These are phyloP conservation scores for Sodiomyces alkalinus DNA, from an alignment of 2,329 filamentous ascomycete genomes.

Conservation along the genomic window DNA sequence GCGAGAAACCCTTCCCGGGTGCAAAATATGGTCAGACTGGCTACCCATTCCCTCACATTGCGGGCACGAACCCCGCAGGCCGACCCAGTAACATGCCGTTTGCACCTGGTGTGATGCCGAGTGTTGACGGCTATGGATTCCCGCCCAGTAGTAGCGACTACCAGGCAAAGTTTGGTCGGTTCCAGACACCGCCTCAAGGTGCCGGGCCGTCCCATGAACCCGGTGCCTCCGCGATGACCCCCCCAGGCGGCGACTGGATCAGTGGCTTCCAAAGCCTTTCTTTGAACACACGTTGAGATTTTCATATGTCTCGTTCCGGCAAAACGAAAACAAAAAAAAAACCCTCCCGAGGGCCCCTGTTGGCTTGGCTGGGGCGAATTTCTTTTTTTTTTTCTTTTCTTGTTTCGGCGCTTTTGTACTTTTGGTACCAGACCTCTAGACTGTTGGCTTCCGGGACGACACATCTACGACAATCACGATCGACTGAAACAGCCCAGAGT, in stretches of 20 bases:
- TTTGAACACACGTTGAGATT: constrained; percentile 42
- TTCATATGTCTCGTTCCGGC: no score
- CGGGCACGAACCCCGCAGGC: constrained; percentile 13
- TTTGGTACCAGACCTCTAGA: neutral
- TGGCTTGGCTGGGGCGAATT: neutral
- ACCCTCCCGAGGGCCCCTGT: no score
- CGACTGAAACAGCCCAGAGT: no score
- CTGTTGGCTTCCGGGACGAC: neutral
- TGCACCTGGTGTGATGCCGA: constrained; percentile 21
- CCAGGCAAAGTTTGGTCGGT: constrained; percentile 30
- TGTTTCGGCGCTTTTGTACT: neutral
- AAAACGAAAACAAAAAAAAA: no score
- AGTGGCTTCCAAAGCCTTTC: constrained; percentile 56
- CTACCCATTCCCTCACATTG: constrained; percentile 16
- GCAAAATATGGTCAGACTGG: constrained; percentile 20
- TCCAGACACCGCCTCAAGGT: constrained; percentile 23
- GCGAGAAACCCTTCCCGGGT: constrained; percentile 24
- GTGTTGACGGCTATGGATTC: constrained; percentile 29
- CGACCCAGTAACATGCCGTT: constrained; percentile 22
- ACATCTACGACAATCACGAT: neutral
- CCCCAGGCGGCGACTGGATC: constrained; percentile 45
- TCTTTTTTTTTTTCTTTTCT: neutral
- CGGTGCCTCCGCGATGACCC: constrained; percentile 3
- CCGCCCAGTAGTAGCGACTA: constrained; percentile 26
- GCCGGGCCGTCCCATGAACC: constrained; percentile 16